Evolutionary conservation across 352 stramenopile genomes (phyloP).

Genomic region (Phytophthora europaea): DNA sequence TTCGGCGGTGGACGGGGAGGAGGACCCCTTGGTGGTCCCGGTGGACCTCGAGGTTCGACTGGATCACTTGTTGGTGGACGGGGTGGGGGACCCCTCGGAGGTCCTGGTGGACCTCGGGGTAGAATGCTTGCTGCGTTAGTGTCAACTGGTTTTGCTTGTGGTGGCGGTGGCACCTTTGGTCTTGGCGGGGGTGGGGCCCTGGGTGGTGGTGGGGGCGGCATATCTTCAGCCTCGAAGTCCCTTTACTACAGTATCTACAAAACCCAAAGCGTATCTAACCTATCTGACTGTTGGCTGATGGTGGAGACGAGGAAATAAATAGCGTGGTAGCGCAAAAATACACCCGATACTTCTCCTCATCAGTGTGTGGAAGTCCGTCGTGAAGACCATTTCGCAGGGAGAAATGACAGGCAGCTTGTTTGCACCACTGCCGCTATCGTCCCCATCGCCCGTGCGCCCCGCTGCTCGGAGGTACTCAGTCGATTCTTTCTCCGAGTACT

Average conservation of each 20-base stretch:
- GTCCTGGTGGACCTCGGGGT: conserved; percentile 5
- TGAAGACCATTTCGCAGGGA: background rate
- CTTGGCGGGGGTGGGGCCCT: conserved; percentile 31
- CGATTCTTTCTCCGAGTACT: conserved; percentile 70
- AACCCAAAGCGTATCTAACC: conserved; percentile 27
- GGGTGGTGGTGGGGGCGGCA: conserved; percentile 36
- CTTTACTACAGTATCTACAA: background rate
- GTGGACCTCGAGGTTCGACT: background rate
- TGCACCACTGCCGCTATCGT: conserved; percentile 10
- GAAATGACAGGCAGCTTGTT: conserved; percentile 41
- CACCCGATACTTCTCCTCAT: background rate
- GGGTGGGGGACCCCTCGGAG: conserved; percentile 8
- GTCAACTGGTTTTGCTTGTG: conserved; percentile 17
- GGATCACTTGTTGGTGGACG: conserved; percentile 3
- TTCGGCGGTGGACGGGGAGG: conserved; percentile 33
- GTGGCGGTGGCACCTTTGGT: conserved; percentile 24
- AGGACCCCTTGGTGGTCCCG: conserved; percentile 9
- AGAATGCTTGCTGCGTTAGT: conserved; percentile 1
- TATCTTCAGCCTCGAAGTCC: conserved; percentile 3
- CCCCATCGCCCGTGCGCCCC: conserved; percentile 11
- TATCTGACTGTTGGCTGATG: background rate
- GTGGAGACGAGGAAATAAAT: conserved; percentile 21
- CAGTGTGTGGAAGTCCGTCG: no score
- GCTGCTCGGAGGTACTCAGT: conserved; percentile 48
- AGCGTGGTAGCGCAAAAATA: conserved; percentile 24